A percentile compares a stretch with the other conserved stretches of the same genome.
Evolutionary conservation across 805 yeast genomes (phyloP).

Genomic region (Citeromyces matritensis): DNA sequence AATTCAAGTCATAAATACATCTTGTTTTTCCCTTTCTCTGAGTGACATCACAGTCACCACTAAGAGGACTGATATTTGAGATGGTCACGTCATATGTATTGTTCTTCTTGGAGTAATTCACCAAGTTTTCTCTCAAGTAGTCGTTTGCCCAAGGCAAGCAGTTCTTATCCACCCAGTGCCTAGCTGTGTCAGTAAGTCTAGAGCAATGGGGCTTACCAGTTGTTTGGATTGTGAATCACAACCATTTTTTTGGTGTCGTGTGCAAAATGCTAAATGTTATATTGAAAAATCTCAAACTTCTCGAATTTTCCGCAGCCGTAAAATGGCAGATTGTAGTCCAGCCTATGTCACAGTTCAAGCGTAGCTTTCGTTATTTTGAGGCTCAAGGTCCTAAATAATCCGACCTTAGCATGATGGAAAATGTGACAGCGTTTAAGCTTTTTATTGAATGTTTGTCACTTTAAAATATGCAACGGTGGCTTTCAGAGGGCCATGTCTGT

Average conservation of each 20-base stretch:
- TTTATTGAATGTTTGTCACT: too few species aligned
- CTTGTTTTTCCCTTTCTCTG: constrained; percentile 74
- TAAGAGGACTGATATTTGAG: constrained; percentile 20
- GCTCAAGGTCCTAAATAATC: too few species aligned
- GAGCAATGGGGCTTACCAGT: constrained; percentile 27
- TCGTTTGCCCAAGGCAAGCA: constrained; percentile 83
- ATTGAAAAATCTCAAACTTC: too few species aligned
- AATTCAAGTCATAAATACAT: constrained; percentile 55
- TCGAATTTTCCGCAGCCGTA: too few species aligned
- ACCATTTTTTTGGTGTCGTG: constrained; percentile 18
- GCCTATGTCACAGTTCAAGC: too few species aligned
- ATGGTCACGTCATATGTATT: constrained; percentile 19
- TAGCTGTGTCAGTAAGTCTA: background rate
- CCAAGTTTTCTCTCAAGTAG: constrained; percentile 52
- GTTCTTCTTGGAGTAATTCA: constrained; percentile 24
- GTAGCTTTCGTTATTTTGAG: too few species aligned
- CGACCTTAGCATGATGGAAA: too few species aligned
- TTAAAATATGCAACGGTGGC: too few species aligned
- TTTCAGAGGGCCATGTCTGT: too few species aligned
- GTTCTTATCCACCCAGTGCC: constrained; percentile 98
- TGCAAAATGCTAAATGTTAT: background rate
- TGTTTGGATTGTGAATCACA: constrained; percentile 95
- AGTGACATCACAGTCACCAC: constrained; percentile 73
- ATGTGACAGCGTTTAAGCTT: too few species aligned
- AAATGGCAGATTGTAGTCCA: too few species aligned